Conservation (phyloP, 495 filamentous ascomycete species). For the Hyaloscypha hepaticicola region DNA sequence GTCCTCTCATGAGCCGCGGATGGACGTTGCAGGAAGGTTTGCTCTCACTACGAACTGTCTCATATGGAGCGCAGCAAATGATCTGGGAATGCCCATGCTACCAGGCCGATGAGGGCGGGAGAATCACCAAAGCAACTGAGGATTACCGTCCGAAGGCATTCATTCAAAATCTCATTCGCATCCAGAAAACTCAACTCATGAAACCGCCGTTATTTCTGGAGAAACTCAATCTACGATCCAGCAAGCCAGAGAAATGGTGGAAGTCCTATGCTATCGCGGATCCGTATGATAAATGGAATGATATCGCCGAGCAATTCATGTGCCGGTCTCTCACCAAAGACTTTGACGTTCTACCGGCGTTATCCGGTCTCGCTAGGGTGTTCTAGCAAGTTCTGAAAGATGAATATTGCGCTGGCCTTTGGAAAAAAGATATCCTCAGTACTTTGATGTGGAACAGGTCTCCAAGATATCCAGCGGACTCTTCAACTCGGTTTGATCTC, state of each 20-base stretch:
- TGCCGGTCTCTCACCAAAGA: conserved; percentile 28
- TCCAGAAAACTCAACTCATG: conserved; percentile 6
- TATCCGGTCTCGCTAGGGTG: conserved; percentile 30
- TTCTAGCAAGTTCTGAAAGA: conserved; percentile 31
- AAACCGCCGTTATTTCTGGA: conserved; percentile 20
- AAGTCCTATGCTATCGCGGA: conserved; percentile 14
- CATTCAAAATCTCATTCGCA: conserved; percentile 28
- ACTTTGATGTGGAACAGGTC: conserved; percentile 16
- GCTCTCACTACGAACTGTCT: conserved; percentile 33
- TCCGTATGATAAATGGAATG: conserved; percentile 31
- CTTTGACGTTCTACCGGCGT: conserved; percentile 27
- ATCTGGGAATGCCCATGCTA: conserved; percentile 31
- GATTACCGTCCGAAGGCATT: conserved; percentile 32
- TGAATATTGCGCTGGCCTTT: conserved; percentile 30
- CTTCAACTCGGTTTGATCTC: conserved; percentile 19
- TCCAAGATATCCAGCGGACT: conserved; percentile 17
- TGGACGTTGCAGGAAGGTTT: conserved; percentile 37
- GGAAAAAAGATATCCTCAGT: conserved; percentile 27
- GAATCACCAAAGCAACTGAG: conserved; percentile 26
- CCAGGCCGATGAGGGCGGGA: conserved; percentile 31
- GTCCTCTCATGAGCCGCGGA: conserved; percentile 31
- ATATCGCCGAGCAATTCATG: conserved; percentile 30
- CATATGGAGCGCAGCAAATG: conserved; percentile 33
- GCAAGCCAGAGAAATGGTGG: conserved; percentile 23
- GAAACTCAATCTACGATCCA: conserved; percentile 15